Evolutionary conservation across 768 basidiomycete species (phyloP).

Genomic region (Termitomyces titanicus): DNA sequence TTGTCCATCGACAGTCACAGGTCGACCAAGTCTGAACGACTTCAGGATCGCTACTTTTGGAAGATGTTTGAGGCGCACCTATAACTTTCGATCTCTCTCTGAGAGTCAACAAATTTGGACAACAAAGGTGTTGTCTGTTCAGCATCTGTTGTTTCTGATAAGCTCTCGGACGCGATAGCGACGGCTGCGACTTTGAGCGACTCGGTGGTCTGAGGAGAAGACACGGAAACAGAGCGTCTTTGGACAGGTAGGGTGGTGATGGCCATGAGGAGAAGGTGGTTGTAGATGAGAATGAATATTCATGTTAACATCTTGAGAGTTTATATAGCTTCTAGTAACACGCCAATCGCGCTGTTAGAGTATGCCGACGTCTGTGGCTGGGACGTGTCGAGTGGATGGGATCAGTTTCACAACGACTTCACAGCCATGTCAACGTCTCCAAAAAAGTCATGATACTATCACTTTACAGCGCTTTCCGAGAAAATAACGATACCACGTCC

Average conservation of each 20-base stretch:
- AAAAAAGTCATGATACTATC: not conserved
- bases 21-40: conserved; percentile 49
- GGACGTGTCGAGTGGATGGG: not conserved
- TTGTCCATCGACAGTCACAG: conserved; percentile 66
- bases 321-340: conserved; percentile 7
- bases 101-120: conserved; percentile 52
- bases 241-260: conserved; percentile 14
- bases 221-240: conserved; percentile 23
- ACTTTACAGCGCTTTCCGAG: too few relatives aligned
- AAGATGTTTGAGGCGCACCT: conserved; percentile 37
- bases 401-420: conserved; percentile 11
- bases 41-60: not conserved
- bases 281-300: not conserved
- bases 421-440: not conserved
- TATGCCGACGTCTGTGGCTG: not conserved
- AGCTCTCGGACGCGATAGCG: conserved; percentile 13
- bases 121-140: conserved; percentile 36
- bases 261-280: conserved; percentile 18
- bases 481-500: too few relatives aligned
- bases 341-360: not conserved
- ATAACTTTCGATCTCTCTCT: conserved; percentile 61
- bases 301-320: conserved; percentile 4
- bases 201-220: conserved; percentile 3
- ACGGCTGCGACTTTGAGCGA: conserved; percentile 21
- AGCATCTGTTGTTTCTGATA: conserved; percentile 14